phyloP scores from a whole-genome alignment of 768 basidiomycete species.

The Termitomyces sp. region DNA sequence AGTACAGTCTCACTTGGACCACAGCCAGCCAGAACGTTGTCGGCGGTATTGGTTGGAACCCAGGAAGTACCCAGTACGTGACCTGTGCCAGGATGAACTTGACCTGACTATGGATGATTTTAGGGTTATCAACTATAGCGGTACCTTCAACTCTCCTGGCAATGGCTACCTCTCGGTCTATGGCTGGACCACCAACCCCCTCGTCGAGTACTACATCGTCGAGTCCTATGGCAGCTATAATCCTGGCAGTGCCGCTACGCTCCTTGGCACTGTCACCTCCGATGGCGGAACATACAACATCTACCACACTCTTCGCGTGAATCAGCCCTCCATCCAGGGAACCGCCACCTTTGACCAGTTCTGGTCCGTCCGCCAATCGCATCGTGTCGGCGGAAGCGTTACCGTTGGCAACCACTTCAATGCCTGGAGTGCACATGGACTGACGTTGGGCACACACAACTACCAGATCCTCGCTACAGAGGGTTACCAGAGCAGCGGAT shows the following conservation, averaged over 20 bases:
- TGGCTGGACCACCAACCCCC: constrained; percentile 40
- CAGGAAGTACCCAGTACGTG: constrained; percentile 24
- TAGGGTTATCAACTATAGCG: constrained; percentile 32
- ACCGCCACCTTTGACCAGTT: constrained; percentile 40
- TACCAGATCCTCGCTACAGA: constrained; percentile 46
- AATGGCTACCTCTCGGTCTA: constrained; percentile 40
- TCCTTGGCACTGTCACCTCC: constrained; percentile 32
- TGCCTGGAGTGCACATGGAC: constrained; percentile 32
- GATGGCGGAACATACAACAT: constrained; percentile 40
- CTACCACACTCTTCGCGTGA: constrained; percentile 28
- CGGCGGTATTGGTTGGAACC: constrained; percentile 34
- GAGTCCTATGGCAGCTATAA: constrained; percentile 37
- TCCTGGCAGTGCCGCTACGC: constrained; percentile 25
- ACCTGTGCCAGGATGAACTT: neutral
- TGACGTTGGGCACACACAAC: constrained; percentile 33
- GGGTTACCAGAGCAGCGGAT: constrained; percentile 35
- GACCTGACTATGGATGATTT: neutral
- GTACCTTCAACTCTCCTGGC: constrained; percentile 29
- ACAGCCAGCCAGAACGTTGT: constrained; percentile 27
- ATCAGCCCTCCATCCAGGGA: constrained; percentile 37
- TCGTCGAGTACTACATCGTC: constrained; percentile 43
- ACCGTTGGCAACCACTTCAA: constrained; percentile 35
- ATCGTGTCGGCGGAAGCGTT: constrained; percentile 29
- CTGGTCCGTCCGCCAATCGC: constrained; percentile 36
- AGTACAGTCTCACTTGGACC: constrained; percentile 28